A percentile compares a stretch with the other conserved stretches of the same genome.
Evolutionary conservation across 1,139 yeast species (phyloP).

Genomic region (Geotrichum cucujoidarum): DNA sequence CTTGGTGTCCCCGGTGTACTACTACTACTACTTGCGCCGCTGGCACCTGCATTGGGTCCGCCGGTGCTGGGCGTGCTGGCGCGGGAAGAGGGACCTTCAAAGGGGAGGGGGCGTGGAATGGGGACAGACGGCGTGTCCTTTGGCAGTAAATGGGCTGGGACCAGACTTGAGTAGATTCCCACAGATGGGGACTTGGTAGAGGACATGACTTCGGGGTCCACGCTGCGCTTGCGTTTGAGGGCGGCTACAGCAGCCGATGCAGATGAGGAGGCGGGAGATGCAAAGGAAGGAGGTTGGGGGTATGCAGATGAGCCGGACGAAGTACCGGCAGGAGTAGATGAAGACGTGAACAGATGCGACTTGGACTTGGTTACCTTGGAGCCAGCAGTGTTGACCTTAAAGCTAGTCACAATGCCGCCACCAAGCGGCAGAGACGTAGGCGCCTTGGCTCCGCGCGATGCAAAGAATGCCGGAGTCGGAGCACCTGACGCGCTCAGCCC

Average conservation of each 20-base stretch:
- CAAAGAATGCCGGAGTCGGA: slow-evolving; percentile 15
- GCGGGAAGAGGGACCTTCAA: slow-evolving; percentile 8
- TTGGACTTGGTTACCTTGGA: slow-evolving; percentile 5
- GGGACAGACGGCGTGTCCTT: slow-evolving; percentile 16
- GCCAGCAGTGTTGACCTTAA: slow-evolving; percentile 14
- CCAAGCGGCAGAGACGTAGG: slow-evolving; percentile 18
- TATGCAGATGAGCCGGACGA: background rate
- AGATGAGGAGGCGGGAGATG: background rate
- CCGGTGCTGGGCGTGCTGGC: slow-evolving; percentile 3
- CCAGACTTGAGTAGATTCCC: slow-evolving; percentile 9
- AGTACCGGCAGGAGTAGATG: background rate
- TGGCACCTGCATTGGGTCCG: background rate
- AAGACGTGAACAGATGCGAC: slow-evolving; percentile 5
- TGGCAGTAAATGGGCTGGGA: slow-evolving; percentile 18
- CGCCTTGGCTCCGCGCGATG: slow-evolving; percentile 18
- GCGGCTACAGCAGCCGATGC: slow-evolving; percentile 1
- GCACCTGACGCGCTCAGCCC: slow-evolving; percentile 8
- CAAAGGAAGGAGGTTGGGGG: background rate
- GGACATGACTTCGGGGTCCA: background rate
- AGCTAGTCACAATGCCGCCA: slow-evolving; percentile 15
- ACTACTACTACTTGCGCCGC: background rate
- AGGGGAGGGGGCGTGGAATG: slow-evolving; percentile 16
- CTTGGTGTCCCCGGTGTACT: background rate
- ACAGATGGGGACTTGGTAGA: slow-evolving; percentile 4
- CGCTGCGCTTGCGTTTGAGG: slow-evolving; percentile 8